Percentiles rank a stretch among this genome's conserved stretches.
These are phyloP conservation scores for Talaromyces sp. DNA, from an alignment of 2,329 filamentous ascomycete species.

Conservation along the genomic window DNA sequence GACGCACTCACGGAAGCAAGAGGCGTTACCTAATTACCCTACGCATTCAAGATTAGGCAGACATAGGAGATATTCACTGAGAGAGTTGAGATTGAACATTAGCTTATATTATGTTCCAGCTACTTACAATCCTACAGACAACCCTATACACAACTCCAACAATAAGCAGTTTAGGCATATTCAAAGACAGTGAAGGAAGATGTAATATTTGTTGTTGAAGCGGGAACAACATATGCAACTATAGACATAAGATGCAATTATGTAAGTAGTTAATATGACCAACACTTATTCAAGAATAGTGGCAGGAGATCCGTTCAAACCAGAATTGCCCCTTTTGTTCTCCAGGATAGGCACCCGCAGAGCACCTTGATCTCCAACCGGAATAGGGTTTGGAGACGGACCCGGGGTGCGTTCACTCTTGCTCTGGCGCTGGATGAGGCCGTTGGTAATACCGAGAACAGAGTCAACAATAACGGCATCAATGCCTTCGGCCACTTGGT, in stretches of 20 bases:
- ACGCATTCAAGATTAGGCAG: too few relatives aligned
- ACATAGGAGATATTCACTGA: too few relatives aligned
- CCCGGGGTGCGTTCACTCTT: conserved; percentile 28
- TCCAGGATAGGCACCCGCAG: conserved; percentile 33
- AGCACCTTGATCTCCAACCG: conserved; percentile 14
- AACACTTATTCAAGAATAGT: neutral
- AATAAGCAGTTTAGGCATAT: neutral
- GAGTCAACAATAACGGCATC: conserved; percentile 97
- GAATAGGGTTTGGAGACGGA: conserved; percentile 25
- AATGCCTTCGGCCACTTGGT: conserved; percentile 92
- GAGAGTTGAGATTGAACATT: too few relatives aligned
- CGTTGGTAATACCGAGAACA: conserved; percentile 89
- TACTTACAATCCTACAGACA: too few relatives aligned
- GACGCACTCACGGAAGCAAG: too few relatives aligned
- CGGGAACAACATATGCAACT: conserved; percentile 16
- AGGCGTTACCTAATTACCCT: too few relatives aligned
- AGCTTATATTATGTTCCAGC: too few relatives aligned
- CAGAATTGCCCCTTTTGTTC: conserved; percentile 20
- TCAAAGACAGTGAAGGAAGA: neutral
- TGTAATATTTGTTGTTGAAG: conserved; percentile 25
- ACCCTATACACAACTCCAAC: too few relatives aligned
- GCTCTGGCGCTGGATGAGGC: conserved; percentile 62
- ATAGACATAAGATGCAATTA: conserved; percentile 20
- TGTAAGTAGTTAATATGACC: conserved; percentile 10
- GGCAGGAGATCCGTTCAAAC: conserved; percentile 6